Conservation (phyloP, 179 eudicot genomes). For the Beta lomatogona region DNA sequence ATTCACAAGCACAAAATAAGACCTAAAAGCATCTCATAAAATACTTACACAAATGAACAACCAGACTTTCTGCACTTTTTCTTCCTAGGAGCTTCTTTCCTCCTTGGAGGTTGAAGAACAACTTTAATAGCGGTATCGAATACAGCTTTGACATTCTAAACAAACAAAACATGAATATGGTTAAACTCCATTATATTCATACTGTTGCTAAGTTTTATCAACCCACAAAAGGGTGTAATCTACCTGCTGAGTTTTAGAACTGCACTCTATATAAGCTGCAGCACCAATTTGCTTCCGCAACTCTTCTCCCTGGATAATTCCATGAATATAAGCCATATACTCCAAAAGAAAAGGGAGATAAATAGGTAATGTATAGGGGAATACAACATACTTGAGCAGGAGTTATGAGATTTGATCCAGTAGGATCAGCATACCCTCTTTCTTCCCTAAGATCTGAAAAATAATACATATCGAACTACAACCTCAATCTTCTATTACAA, state of each 20-base stretch:
- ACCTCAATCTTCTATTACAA: neutral
- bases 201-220: neutral
- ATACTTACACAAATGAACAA: slow-evolving; percentile 86
- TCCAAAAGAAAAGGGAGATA: neutral
- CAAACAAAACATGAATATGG: slow-evolving; percentile 2
- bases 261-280: slow-evolving; percentile 96
- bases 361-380: neutral
- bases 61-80: slow-evolving; percentile 63
- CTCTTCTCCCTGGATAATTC: slow-evolving; percentile 76
- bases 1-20: neutral
- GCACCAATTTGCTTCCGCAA: slow-evolving; percentile 97
- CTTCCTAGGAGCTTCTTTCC: slow-evolving; percentile 74
- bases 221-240: neutral
- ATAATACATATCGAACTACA: neutral
- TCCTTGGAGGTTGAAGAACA: slow-evolving; percentile 96
- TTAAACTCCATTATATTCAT: neutral
- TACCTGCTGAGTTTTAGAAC: slow-evolving; percentile 99
- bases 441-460: slow-evolving; percentile 82
- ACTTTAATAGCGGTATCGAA: slow-evolving; percentile 97
- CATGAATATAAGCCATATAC: too few relatives aligned
- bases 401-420: slow-evolving; percentile 67
- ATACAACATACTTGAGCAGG: slow-evolving; percentile 65
- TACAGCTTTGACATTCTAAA: slow-evolving; percentile 94
- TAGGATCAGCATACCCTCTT: slow-evolving; percentile 78
- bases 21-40: neutral